Conservation (phyloP, 2,329 filamentous ascomycete species). For the Trichoderma guizhouense region DNA sequence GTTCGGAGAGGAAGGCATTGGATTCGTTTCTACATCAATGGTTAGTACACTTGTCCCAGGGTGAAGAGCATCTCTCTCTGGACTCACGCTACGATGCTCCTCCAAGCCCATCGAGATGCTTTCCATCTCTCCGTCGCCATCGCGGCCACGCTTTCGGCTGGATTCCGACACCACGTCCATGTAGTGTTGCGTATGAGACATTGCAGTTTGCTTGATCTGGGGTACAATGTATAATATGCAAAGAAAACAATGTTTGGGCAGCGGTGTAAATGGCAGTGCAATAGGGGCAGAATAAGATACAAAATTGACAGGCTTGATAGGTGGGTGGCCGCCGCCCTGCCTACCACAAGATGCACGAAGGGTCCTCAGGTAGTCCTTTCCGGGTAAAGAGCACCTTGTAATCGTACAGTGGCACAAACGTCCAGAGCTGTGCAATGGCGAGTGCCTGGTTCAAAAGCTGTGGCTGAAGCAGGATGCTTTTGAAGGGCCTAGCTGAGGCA, state of each 20-base stretch:
- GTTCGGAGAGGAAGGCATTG: constrained; percentile 51
- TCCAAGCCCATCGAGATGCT: constrained; percentile 42
- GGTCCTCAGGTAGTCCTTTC: background rate
- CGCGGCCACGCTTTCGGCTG: constrained; percentile 44
- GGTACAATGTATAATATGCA: constrained; percentile 2
- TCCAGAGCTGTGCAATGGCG: background rate
- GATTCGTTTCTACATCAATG: constrained; percentile 47
- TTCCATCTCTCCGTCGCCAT: constrained; percentile 44
- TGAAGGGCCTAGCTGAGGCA: constrained; percentile 13
- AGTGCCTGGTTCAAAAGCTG: background rate
- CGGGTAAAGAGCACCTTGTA: background rate
- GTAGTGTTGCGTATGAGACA: constrained; percentile 38
- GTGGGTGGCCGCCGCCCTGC: constrained; percentile 1
- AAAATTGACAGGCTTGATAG: background rate
- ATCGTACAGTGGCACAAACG: background rate
- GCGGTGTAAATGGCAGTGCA: background rate
- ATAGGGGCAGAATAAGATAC: background rate
- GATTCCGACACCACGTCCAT: constrained; percentile 33
- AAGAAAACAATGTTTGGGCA: background rate
- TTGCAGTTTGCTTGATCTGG: constrained; percentile 22
- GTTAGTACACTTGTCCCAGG: constrained; percentile 21
- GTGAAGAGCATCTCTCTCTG: background rate
- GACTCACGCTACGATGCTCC: constrained; percentile 49
- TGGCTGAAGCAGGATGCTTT: background rate
- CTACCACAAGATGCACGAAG: background rate